Evolutionary conservation across 164 flowering plant genomes (phyloP), one percentile per base, ranked within the genome.

Genomic region (Cinnamomum micranthum): DNA sequence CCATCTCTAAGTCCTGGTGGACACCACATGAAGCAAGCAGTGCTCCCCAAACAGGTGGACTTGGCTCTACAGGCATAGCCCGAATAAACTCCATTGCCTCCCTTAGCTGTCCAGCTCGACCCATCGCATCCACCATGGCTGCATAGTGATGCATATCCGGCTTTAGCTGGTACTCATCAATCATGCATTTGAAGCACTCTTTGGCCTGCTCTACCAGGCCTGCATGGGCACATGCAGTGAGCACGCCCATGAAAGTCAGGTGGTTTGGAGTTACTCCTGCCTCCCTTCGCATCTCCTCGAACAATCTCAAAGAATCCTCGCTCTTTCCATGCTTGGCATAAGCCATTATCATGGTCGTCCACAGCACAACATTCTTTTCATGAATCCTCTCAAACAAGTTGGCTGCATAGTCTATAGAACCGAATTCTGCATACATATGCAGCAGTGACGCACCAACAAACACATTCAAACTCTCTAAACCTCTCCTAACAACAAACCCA

Each of bases 111-210:
- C 63, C 19, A 17, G n/a, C 63, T 17, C 63, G 63, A 59, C 63
- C 19, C n/a, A 59, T 17, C 19, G 1, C 63, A 59, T 59, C 63
- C 6, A n/a, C 63, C 17, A 59, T 59, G 63, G 63, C 63, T 14
- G 63, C 63, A 59, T 59, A 59, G 22, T 59, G 63, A 59, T 59
- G 63, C 63, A 59, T 59, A n/a, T 59, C 63, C 19, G 63, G 63
- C 19, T 17, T 59, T 59, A 59, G 63, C n/a, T 59, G 19, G 22
- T 59, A 59, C 63, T 59, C 63, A 17, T 59, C 63, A 19, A 59
- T 59, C 63, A 59, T 59, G 22, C 63, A 59, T 59, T 59, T 59
- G 63, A 59, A 59, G 2, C 63, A 59, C 22, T 17, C 63, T 59
- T 59, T 17, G 22, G 63, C 63, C 13, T 13, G 19, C 63, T 59